Evolutionary conservation across 495 filamentous ascomycete genomes (phyloP), one percentile per base, ranked within the genome.

Genomic region (Hypomontagnella monticulosa): DNA sequence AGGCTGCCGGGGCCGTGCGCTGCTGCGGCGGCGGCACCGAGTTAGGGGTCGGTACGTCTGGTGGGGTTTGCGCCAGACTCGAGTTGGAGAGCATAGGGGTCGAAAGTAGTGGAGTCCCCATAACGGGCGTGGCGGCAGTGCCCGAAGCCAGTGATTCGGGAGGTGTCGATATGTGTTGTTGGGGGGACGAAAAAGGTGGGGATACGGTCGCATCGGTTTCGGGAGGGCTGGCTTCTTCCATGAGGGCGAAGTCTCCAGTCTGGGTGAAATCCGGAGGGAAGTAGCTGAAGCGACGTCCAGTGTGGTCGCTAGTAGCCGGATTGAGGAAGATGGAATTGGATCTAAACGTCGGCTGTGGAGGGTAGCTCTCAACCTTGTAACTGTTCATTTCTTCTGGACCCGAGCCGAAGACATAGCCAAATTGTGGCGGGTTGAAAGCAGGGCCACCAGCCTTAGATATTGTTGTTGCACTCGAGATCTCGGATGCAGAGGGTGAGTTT

Each of bases 261-360:
- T 76, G 71, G 4, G 74, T 75, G 41, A 73, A 77, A 38, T 83
- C 84, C 6, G 84, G 84, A 7, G 84, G 78, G 49, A 84, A 84
- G 44, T 85, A 80, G n/a, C 81, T 84, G 41, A 81, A 77, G 10
- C 84, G 76, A 44, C 84, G 80, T 18, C 78, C 80, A 38, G 72
- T 73, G 4, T 68, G 58, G 53, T 84, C 81, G 9, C 64, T 69
- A 14, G 79, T 80, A 3, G 76, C 75, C 2, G 84, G 82, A 43
- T 74, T 79, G 34, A 78, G 71, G 63, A 86, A 86, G 30, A 86
- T 86, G 0, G 84, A 86, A 50, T 81, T 81, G 4, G 83, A 85
- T 49, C 84, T 76, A 72, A 86, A 86, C 8, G 73, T 73, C 6
- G 79, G 72, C 20, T 77, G 70, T 52, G 74, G 57, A 71, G 80